Base-by-base conservation (phyloP, 2,329 filamentous ascomycete genomes). In the Colletotrichum spinosum region DNA sequence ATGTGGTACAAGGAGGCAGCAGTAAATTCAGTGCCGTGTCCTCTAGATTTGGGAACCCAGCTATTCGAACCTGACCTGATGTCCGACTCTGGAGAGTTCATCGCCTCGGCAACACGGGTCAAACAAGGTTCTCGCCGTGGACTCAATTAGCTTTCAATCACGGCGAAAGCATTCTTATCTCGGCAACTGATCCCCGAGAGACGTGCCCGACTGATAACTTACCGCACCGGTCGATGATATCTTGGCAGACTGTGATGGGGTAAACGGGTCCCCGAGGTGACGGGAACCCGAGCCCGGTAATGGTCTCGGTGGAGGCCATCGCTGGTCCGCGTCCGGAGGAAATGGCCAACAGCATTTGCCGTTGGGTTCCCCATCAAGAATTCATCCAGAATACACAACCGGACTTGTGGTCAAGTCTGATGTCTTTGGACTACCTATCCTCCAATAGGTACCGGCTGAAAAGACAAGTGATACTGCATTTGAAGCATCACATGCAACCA, bases 111-210 rank as follows among this genome's bases (percentile, higher is more conserved):
- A 15, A 50, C 13, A 10, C 3, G 13, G 15, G 5, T 3, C 9
- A 37, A 50, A 37, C 10, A 50, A n/a, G 6, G 33, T 50, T 50
- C 48, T 37, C 15, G 48, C 48, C 6, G 5, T 12, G 11, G 11
- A 3, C 11, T 35, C 10, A 6, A 10, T 35, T 13, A n/a, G 33
- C 34, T 35, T 50, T 37, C 11, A 33, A 37, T 33, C 6, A 50
- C 48, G 48, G 48, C 8, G 33, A 17, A 37, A 10, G 13, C 48
- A n/a, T 37, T 9, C 37, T 25, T 15, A 12, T 2, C 8, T 51
- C 48, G 48, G 48, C 33, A 51, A 51, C 48, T 7, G n/a, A n/a
- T 51, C 6, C 6, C 48, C 48, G 48, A 35, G 48, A 50, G 48
- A 10, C 33, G 2, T 37, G 33, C 48, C 10, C 48, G 13, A 50